A percentile compares a stretch with the other conserved stretches of the same genome.
Evolutionary conservation across 2,329 filamentous ascomycete genomes (phyloP).

Genomic region (Diaporthe caulivora): DNA sequence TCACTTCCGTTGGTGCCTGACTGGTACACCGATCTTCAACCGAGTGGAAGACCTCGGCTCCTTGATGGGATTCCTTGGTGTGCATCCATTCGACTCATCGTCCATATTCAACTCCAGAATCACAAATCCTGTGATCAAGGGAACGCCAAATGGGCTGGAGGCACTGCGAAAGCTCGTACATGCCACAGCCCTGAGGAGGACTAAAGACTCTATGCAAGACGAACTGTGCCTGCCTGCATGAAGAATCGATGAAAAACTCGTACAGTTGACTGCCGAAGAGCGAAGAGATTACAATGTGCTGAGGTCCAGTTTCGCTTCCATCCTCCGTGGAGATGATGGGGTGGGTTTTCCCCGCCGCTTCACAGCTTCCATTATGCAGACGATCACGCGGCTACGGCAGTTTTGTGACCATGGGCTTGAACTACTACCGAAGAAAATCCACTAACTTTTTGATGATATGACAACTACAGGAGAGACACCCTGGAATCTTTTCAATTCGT

Average conservation of each 20-base stretch:
- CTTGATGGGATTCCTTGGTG: neutral
- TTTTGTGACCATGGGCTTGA: neutral
- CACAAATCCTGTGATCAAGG: neutral
- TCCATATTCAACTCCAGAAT: neutral
- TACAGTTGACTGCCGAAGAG: neutral
- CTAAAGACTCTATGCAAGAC: neutral
- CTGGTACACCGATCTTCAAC: neutral
- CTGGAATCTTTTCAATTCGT: neutral
- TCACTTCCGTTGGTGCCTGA: neutral
- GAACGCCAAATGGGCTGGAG: neutral
- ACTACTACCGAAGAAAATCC: neutral
- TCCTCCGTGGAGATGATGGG: neutral
- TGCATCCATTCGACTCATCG: neutral
- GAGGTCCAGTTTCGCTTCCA: neutral
- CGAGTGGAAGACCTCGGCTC: neutral
- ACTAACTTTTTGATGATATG: neutral
- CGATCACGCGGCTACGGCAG: neutral
- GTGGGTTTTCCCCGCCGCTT: neutral
- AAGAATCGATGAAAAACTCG: neutral
- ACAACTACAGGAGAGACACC: neutral
- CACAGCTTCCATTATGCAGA: constrained; percentile 6
- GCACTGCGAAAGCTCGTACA: neutral
- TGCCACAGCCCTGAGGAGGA: neutral
- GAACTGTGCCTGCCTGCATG: neutral
- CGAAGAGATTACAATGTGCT: neutral